Percentiles rank a stretch among this genome's conserved stretches.
Evolutionary conservation across 1,284 basidiomycete genomes (phyloP).

Genomic region (Agroathelia rolfsii): DNA sequence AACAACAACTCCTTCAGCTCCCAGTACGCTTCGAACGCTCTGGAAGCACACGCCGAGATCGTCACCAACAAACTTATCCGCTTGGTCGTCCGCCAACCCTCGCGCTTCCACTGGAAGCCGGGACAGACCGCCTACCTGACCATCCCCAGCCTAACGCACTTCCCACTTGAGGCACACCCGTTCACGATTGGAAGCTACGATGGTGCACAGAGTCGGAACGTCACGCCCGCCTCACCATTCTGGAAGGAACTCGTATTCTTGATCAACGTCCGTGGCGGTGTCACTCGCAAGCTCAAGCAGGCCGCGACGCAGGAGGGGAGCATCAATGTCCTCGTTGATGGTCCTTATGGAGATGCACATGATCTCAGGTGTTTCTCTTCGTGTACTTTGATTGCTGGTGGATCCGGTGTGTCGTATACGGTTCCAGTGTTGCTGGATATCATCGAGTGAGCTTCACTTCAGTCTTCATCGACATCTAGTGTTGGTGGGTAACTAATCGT

Average conservation of each 20-base stretch:
- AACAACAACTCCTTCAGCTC: slow-evolving; percentile 39
- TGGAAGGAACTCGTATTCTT: slow-evolving; percentile 39
- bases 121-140: slow-evolving; percentile 44
- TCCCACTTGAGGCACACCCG: slow-evolving; percentile 42
- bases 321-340: slow-evolving; percentile 29
- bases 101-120: slow-evolving; percentile 31
- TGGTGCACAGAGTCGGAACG: slow-evolving; percentile 4
- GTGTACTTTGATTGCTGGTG: slow-evolving; percentile 30
- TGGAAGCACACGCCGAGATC: slow-evolving; percentile 32
- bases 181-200: slow-evolving; percentile 44
- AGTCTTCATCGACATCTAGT: background rate
- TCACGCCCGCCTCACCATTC: slow-evolving; percentile 7
- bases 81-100: slow-evolving; percentile 33
- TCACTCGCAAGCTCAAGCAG: slow-evolving; percentile 26
- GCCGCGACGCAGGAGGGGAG: slow-evolving; percentile 15
- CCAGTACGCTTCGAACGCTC: slow-evolving; percentile 16
- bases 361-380: slow-evolving; percentile 24
- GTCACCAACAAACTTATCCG: slow-evolving; percentile 42
- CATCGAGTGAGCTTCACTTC: slow-evolving; percentile 22
- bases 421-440: slow-evolving; percentile 29
- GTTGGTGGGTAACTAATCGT: background rate
- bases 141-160: slow-evolving; percentile 30
- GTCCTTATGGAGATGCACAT: slow-evolving; percentile 32
- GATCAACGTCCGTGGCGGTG: slow-evolving; percentile 36
- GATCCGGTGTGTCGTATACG: slow-evolving; percentile 32